Evolutionary conservation across 345 rosid genomes (phyloP).

Genomic region (Mercurialis annua): DNA sequence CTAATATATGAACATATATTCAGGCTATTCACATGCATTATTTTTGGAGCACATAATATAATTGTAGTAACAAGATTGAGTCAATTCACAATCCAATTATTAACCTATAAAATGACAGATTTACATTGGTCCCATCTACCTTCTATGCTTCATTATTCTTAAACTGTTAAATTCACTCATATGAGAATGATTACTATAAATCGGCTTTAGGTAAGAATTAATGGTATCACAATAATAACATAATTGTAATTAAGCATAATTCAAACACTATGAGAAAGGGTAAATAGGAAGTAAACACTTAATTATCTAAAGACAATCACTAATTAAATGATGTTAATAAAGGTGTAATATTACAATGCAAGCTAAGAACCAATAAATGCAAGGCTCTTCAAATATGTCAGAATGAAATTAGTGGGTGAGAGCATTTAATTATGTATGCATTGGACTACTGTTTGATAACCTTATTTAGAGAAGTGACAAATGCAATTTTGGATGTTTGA

Average conservation of each 20-base stretch:
- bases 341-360: not conserved
- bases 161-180: too few species aligned
- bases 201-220: too few species aligned
- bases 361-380: not conserved
- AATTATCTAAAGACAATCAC: too few species aligned
- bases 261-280: not conserved
- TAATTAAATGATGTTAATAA: not conserved
- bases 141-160: not conserved
- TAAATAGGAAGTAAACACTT: too few species aligned
- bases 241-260: not conserved
- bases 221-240: too few species aligned
- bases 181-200: too few species aligned
- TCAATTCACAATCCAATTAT: conserved; percentile 21
- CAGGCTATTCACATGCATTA: conserved; percentile 11
- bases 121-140: conserved; percentile 17
- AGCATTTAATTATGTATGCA: not conserved
- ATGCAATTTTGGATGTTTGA: not conserved
- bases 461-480: not conserved
- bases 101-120: not conserved
- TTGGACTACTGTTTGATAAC: not conserved
- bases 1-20: conserved; percentile 2
- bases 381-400: too few species aligned
- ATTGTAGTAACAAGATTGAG: not conserved
- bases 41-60: conserved; percentile 2
- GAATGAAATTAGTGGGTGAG: not conserved